phyloP scores from a whole-genome alignment of 2,329 filamentous ascomycete species.

The Emmonsiellopsis sp. region DNA sequence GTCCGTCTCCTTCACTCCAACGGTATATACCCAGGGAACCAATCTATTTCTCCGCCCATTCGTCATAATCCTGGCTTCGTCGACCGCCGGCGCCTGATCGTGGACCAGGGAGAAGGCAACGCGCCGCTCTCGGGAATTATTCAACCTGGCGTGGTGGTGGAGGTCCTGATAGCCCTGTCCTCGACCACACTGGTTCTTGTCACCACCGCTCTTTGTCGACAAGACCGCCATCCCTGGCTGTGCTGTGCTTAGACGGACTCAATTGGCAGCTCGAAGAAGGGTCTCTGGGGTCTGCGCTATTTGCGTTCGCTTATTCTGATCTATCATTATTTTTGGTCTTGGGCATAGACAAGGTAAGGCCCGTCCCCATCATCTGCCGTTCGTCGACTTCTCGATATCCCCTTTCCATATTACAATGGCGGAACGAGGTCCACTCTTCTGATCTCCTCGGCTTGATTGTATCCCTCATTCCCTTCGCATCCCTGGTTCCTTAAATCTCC shows the following conservation, averaged over 20 bases:
- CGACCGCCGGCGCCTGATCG: neutral
- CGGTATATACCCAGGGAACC: neutral
- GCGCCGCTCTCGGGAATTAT: neutral
- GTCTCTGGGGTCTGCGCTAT: too few species aligned
- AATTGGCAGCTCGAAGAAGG: neutral
- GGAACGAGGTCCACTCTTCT: neutral
- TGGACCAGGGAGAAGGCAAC: neutral
- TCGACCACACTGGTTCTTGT: neutral
- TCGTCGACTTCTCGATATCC: neutral
- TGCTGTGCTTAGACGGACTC: neutral
- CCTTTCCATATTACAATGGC: neutral
- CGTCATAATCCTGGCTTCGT: neutral
- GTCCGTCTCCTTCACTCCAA: neutral
- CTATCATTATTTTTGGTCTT: too few species aligned
- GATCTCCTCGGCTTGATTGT: neutral
- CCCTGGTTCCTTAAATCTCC: neutral
- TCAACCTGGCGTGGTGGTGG: neutral
- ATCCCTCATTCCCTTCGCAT: neutral
- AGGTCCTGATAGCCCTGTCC: neutral
- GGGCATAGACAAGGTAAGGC: too few species aligned
- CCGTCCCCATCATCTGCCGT: neutral
- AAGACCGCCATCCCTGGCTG: neutral
- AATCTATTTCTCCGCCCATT: neutral
- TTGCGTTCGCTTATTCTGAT: too few species aligned
- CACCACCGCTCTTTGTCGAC: neutral